Evolutionary conservation across 352 stramenopile genomes (phyloP).

Genomic region (Stramenopiles sp.): DNA sequence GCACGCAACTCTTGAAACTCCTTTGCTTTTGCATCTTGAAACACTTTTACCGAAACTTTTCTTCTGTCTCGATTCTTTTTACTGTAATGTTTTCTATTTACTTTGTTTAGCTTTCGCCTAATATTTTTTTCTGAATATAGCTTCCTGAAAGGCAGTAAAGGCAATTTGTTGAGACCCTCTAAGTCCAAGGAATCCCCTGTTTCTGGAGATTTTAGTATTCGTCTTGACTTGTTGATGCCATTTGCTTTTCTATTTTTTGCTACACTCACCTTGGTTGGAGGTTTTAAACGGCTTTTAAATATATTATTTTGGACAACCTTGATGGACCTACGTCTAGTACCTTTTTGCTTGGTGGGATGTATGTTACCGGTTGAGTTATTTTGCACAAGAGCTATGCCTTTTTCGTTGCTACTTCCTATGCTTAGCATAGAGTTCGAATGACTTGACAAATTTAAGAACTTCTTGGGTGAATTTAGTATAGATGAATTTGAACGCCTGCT

Average conservation of each 20-base stretch:
- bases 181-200: neutral
- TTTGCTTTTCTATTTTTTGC: neutral
- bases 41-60: no score
- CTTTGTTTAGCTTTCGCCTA: neutral
- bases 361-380: no score
- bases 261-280: neutral
- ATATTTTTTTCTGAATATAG: constrained; percentile 1
- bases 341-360: neutral
- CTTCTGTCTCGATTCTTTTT: neutral
- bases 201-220: neutral
- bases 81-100: neutral
- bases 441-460: neutral
- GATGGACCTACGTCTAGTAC: neutral
- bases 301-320: neutral
- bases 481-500: neutral
- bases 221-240: no score
- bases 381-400: no score
- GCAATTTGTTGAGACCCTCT: neutral
- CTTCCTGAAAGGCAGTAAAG: neutral
- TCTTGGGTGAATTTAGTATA: neutral
- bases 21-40: no score
- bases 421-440: neutral
- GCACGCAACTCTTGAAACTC: neutral
- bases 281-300: neutral
- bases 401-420: no score